Base-by-base conservation (phyloP, 1,284 basidiomycete genomes). In the Amylostereum areolatum region DNA sequence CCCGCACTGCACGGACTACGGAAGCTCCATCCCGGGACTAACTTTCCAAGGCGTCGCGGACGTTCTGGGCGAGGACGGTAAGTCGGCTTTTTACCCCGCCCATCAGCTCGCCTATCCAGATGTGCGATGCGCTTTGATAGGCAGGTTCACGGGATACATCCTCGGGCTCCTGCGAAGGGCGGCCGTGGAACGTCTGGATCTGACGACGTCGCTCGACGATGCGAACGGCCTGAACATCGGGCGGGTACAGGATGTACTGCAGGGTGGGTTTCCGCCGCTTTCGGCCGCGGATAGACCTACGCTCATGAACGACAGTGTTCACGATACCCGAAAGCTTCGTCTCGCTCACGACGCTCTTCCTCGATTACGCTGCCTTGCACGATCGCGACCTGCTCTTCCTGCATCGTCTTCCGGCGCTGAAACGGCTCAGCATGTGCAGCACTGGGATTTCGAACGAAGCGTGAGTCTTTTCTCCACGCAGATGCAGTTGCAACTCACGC, bases 391-490 rank as follows among this genome's bases (percentile, higher is more conserved):
- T 85, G 6, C 60, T 68, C 7, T 63, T 75, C 52, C 70, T 85
- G 25, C 75, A 78, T 45, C 73, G 74, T 51, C 69, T 85, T 12
- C 77, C 75, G 3, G 66, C 64, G 34, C 70, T 85, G 18, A 61
- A 71, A 12, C 64, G 62, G 3, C 65, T 85, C n/a, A 62, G 69
- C 46, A 62, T 85, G 9, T 72, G 74, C 54, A 70, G 75, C 50
- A 82, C 80, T 6, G 71, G 73, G 8, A 76, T 85, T 35, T 69
- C 75, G 28, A 79, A 83, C 56, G 78, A 83, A 70, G 79, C 74
- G 82, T 83, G 52, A 46, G 75, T 60, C 2, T 33, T 27, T 31
- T 40, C 25, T 45, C 43, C 39, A 29, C 12, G 33, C 39, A 48
- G 31, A 47, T 42, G 39, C 28, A 33, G 36, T n/a, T n/a, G n/a